These are phyloP conservation scores for Warburgia ugandensis DNA, from an alignment of 164 flowering plant genomes.

Conservation along the genomic window DNA sequence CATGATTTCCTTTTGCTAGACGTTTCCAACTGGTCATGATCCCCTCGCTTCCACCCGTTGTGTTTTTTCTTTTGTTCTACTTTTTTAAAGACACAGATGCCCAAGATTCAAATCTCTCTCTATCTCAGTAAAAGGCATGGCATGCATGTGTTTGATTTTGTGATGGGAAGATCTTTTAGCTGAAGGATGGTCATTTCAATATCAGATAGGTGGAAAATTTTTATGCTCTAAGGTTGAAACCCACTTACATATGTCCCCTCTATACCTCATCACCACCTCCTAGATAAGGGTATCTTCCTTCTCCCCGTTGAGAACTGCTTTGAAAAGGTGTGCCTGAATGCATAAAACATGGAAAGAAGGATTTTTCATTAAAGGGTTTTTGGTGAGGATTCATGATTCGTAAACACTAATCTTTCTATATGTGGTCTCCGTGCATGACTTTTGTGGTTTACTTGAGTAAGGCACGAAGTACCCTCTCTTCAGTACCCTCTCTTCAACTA, in stretches of 20 bases:
- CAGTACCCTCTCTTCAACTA: no score
- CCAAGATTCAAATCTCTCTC: background rate
- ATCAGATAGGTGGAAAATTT: no score
- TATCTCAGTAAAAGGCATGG: background rate
- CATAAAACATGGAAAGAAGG: background rate
- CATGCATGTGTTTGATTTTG: background rate
- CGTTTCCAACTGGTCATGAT: constrained; percentile 6
- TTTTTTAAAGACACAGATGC: background rate
- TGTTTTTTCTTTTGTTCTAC: background rate
- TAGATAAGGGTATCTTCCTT: no score
- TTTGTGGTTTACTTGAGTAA: background rate
- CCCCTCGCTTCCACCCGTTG: background rate
- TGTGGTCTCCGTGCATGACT: background rate
- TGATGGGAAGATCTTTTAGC: constrained; percentile 3
- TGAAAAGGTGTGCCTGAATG: background rate
- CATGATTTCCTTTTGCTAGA: background rate
- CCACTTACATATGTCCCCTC: no score
- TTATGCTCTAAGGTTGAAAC: no score
- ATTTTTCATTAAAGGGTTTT: background rate
- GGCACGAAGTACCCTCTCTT: background rate
- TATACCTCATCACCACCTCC: no score
- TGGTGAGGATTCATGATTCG: background rate
- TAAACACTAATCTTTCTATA: constrained; percentile 1
- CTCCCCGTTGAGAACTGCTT: background rate
- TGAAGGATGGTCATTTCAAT: constrained; percentile 4